Conservation (phyloP, 2,329 filamentous ascomycete genomes). For the Colletotrichum navitas region DNA sequence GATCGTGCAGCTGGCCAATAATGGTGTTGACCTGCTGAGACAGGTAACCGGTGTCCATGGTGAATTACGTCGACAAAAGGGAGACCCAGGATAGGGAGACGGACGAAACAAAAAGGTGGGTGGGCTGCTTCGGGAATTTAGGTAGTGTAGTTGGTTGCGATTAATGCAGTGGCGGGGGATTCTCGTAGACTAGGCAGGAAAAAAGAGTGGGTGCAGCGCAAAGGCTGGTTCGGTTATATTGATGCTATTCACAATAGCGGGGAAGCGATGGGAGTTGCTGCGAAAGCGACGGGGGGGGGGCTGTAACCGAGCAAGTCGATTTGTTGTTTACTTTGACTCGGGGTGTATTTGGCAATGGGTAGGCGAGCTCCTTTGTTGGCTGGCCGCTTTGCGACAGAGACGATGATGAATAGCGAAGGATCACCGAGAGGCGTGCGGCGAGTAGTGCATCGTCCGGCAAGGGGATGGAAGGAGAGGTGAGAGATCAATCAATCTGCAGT, state of each 20-base stretch:
- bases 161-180: not conserved
- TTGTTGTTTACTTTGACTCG: slow-evolving; percentile 35
- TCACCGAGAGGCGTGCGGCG: slow-evolving; percentile 34
- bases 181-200: not conserved
- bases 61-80: slow-evolving; percentile 17
- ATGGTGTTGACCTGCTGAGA: slow-evolving; percentile 96
- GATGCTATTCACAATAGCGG: slow-evolving; percentile 39
- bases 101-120: not conserved
- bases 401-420: slow-evolving; percentile 14
- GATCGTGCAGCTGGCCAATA: slow-evolving; percentile 89
- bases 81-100: not conserved
- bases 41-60: slow-evolving; percentile 92
- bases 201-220: slow-evolving; percentile 35
- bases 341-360: not conserved
- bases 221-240: slow-evolving; percentile 26
- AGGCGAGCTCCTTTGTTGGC: not conserved
- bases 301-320: not conserved
- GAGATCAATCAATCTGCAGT: slow-evolving; percentile 21
- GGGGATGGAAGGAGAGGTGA: not conserved
- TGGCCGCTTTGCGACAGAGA: not conserved
- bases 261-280: slow-evolving; percentile 16
- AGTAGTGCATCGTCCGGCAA: slow-evolving; percentile 32
- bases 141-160: not conserved
- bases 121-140: not conserved
- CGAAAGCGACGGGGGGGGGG: not conserved